Evolutionary conservation across 768 basidiomycete species (phyloP), one percentile per base, ranked within the genome.

Genomic region (Suillus americanus): DNA sequence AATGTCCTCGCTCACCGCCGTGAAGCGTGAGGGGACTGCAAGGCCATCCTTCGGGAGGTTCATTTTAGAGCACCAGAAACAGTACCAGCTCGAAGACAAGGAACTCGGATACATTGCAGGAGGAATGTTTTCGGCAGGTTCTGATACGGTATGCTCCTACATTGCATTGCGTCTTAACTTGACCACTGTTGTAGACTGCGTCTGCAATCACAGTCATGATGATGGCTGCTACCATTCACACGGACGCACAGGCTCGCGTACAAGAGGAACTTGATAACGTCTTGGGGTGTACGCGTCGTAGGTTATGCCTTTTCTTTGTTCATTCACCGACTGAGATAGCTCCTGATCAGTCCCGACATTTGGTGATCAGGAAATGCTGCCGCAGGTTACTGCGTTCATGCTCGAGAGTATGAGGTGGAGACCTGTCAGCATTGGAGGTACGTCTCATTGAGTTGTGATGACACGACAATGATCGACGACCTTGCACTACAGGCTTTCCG

Each of bases 221-320:
- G 37, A 79, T 88, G 77, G 85, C 86, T 1, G 82, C 86, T 10
- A 82, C 82, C 3, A 77, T 78, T 53, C 82, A 84, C 65, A 83
- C 84, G 0, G 79, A 82, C 16, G 78, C 84, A 1, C 86, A 87
- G 60, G 71, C 70, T 2, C 76, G 66, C 35, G 82, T 86, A 1
- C 85, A 86, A 54, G 79, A 81, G 20, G 85, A 89, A 62, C 74
- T 89, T 0, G 86, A 86, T 57, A 61, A 61, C 1, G 79, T 88
- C 10, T 70, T 87, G 38, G 86, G 86, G 2, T 69, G 77, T 16
- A 79, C 68, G 8, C 69, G 69, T 64, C 37, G 73, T 75, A n/a
- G 7, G 71, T 33, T 5, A 2, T 7, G 41, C 43, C 23, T 40
- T 38, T 13, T 37, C 30, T 13, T 41, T 53, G 28, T 3, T 13